A percentile compares a stretch with the other conserved stretches of the same genome.
phyloP scores from a whole-genome alignment of 306 rosid species.

The Sicyos baderoa region DNA sequence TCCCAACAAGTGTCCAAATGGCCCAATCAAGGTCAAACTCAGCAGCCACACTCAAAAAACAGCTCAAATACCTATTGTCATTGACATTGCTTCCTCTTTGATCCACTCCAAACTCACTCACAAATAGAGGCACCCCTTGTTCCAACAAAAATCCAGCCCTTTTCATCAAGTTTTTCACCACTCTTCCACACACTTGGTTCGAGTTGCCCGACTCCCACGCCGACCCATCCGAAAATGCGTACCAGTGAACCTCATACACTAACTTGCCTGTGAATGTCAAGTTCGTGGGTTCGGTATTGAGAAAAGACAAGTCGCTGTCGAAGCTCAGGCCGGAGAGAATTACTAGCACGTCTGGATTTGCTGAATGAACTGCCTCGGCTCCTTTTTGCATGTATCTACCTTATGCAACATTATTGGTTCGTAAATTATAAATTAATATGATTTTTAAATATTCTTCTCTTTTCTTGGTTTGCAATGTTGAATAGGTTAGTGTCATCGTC shows the following conservation, averaged over 20 bases:
- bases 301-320: slow-evolving; percentile 60
- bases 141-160: slow-evolving; percentile 48
- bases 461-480: too few species aligned
- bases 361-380: slow-evolving; percentile 83
- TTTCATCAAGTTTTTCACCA: slow-evolving; percentile 36
- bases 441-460: too few species aligned
- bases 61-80: slow-evolving; percentile 68
- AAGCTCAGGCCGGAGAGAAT: slow-evolving; percentile 66
- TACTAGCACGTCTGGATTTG: slow-evolving; percentile 65
- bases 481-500: too few species aligned
- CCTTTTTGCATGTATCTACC: slow-evolving; percentile 77
- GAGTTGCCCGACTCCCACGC: slow-evolving; percentile 65
- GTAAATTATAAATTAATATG: background rate
- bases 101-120: slow-evolving; percentile 78
- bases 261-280: slow-evolving; percentile 50
- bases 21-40: slow-evolving; percentile 79
- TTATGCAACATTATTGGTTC: background rate
- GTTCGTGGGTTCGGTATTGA: slow-evolving; percentile 32
- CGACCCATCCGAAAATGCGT: slow-evolving; percentile 54
- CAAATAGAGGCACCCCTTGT: slow-evolving; percentile 65
- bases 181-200: slow-evolving; percentile 77
- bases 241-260: slow-evolving; percentile 80
- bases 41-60: slow-evolving; percentile 58
- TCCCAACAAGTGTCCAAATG: slow-evolving; percentile 74
- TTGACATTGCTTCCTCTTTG: slow-evolving; percentile 64